Percentiles rank a stretch among this genome's conserved stretches.
These are phyloP conservation scores for Geranium incanum DNA, from an alignment of 441 rosid genomes.

Conservation along the genomic window DNA sequence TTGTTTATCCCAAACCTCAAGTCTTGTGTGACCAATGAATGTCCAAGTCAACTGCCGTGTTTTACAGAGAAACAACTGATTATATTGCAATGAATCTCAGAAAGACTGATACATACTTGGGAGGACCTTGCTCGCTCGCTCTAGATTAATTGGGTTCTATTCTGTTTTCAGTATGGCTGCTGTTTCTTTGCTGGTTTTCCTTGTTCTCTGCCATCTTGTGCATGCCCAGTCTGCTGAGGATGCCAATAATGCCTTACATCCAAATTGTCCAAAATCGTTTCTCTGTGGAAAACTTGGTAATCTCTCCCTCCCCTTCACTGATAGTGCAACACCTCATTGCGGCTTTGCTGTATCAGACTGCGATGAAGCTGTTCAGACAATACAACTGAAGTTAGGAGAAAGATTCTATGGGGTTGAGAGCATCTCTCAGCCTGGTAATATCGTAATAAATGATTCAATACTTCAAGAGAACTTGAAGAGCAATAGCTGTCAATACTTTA, in stretches of 20 bases:
- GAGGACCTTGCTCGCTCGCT: not conserved
- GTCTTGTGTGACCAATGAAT: constrained; percentile 1
- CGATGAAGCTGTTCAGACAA: constrained; percentile 4
- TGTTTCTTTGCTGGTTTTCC: not conserved
- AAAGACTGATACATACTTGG: not conserved
- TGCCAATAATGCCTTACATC: not conserved
- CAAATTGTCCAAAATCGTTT: constrained; percentile 9
- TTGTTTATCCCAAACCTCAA: not conserved
- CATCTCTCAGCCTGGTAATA: constrained; percentile 28
- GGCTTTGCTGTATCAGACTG: constrained; percentile 28
- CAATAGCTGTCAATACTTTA: constrained; percentile 5
- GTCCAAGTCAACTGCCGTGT: constrained; percentile 7
- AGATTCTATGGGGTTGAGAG: constrained; percentile 18
- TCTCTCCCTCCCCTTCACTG: constrained; percentile 25
- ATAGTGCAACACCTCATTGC: constrained; percentile 17
- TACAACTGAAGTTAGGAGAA: constrained; percentile 24
- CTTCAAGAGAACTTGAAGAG: constrained; percentile 14
- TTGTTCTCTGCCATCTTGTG: not conserved
- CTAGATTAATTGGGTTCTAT: not conserved
- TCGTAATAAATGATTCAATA: constrained; percentile 22
- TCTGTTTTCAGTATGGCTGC: not conserved
- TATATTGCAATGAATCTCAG: not conserved
- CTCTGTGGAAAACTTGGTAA: constrained; percentile 24
- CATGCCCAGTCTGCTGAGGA: constrained; percentile 17
- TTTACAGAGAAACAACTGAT: not conserved